Conservation (phyloP, 1,284 basidiomycete species). For the Tilletiopsis washingtonensis region DNA sequence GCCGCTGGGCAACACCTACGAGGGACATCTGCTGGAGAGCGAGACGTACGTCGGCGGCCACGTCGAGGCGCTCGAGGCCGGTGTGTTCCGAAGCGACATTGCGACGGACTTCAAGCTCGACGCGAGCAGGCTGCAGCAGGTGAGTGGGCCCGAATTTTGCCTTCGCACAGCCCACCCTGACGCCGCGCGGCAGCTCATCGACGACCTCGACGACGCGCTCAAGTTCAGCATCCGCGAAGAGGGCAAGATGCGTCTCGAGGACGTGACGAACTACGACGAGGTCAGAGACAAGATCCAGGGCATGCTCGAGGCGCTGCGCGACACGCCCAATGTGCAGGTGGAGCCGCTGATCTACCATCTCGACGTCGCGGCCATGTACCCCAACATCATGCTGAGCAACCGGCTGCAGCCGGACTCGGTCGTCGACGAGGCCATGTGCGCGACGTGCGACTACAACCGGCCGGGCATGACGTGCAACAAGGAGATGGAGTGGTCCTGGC, state of each 20-base stretch:
- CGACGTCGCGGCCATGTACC: slow-evolving; percentile 99
- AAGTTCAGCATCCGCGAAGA: slow-evolving; percentile 85
- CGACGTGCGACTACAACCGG: slow-evolving; percentile 96
- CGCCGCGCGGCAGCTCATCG: slow-evolving; percentile 63
- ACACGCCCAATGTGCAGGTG: slow-evolving; percentile 79
- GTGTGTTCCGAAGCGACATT: slow-evolving; percentile 96
- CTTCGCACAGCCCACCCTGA: not conserved
- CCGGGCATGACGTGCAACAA: slow-evolving; percentile 93
- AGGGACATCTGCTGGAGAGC: slow-evolving; percentile 88
- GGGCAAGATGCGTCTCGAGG: slow-evolving; percentile 68
- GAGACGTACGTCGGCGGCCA: slow-evolving; percentile 99
- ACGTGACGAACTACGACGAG: slow-evolving; percentile 91
- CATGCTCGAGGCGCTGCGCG: slow-evolving; percentile 80
- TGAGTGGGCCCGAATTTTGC: slow-evolving; percentile 45
- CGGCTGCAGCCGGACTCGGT: slow-evolving; percentile 97
- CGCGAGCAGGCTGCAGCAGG: slow-evolving; percentile 76
- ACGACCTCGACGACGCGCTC: slow-evolving; percentile 85
- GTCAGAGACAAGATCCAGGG: slow-evolving; percentile 71
- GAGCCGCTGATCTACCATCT: slow-evolving; percentile 96
- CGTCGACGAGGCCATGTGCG: slow-evolving; percentile 91
- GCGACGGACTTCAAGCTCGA: slow-evolving; percentile 90
- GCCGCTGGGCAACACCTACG: slow-evolving; percentile 80
- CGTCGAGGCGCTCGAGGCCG: slow-evolving; percentile 95
- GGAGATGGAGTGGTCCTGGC: slow-evolving; percentile 94
- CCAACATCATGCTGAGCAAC: slow-evolving; percentile 99